phyloP scores from a whole-genome alignment of 768 basidiomycete genomes.

The Suillus lakei region DNA sequence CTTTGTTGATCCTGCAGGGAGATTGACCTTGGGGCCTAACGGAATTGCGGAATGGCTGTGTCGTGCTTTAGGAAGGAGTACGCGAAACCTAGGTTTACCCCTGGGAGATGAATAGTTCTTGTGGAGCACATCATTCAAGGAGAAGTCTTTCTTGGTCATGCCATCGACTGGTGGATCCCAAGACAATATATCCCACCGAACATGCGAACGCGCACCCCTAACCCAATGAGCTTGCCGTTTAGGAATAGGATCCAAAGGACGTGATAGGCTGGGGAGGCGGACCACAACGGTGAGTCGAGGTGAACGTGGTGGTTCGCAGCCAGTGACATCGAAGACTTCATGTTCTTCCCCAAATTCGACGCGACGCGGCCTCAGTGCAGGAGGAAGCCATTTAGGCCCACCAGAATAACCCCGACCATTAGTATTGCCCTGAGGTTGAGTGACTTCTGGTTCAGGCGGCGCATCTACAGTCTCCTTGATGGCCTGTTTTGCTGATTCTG shows the following conservation, averaged over 20 bases:
- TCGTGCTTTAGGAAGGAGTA: conserved; percentile 38
- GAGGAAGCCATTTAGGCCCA: conserved; percentile 58
- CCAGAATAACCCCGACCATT: conserved; percentile 7
- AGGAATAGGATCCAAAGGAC: conserved; percentile 47
- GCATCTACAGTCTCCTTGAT: conserved; percentile 24
- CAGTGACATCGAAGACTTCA: conserved; percentile 53
- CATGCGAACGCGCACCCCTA: conserved; percentile 38
- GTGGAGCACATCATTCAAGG: conserved; percentile 70
- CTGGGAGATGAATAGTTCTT: conserved; percentile 41
- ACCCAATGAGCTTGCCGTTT: conserved; percentile 53
- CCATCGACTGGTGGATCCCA: conserved; percentile 74
- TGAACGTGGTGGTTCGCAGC: conserved; percentile 51
- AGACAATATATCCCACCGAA: conserved; percentile 69
- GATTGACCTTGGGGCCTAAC: conserved; percentile 41
- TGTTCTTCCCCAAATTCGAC: conserved; percentile 37
- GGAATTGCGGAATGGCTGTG: conserved; percentile 11
- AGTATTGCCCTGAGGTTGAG: conserved; percentile 21
- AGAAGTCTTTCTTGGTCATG: conserved; percentile 63
- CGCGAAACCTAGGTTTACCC: conserved; percentile 39
- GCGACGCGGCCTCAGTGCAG: conserved; percentile 49
- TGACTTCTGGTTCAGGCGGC: conserved; percentile 15
- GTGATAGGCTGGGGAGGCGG: conserved; percentile 51
- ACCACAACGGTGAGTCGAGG: conserved; percentile 50
- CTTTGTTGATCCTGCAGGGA: conserved; percentile 37
- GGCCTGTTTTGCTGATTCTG: conserved; percentile 16